Evolutionary conservation across 805 yeast genomes (phyloP).

Genomic region (Lachancea sp.): DNA sequence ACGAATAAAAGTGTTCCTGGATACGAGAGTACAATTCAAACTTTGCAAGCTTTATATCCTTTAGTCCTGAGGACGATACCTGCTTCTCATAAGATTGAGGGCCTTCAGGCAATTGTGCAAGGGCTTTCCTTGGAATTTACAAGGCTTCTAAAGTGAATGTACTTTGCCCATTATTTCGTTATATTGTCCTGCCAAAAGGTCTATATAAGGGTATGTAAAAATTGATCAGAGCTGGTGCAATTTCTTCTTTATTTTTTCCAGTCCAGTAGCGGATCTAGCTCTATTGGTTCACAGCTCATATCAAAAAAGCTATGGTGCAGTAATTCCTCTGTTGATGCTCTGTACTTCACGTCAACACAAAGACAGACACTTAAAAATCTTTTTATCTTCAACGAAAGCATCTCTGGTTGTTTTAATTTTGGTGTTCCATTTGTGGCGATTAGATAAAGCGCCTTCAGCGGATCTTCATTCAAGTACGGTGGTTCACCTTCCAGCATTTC

Average conservation of each 20-base stretch:
- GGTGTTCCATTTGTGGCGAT: constrained; percentile 98
- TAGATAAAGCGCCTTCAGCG: constrained; percentile 84
- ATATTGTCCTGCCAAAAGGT: neutral
- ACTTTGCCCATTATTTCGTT: neutral
- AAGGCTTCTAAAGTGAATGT: constrained; percentile 14
- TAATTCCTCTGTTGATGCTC: constrained; percentile 87
- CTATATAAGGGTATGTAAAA: neutral
- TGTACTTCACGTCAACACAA: constrained; percentile 86
- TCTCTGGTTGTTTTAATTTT: constrained; percentile 83
- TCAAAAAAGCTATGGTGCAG: constrained; percentile 68
- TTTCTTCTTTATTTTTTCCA: constrained; percentile 33
- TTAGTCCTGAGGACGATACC: constrained; percentile 31
- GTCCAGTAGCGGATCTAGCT: constrained; percentile 52
- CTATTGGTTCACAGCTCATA: constrained; percentile 54
- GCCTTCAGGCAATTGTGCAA: constrained; percentile 25
- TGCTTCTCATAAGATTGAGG: constrained; percentile 28
- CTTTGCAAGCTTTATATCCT: constrained; percentile 24
- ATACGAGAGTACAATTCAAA: constrained; percentile 9
- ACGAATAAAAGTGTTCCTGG: constrained; percentile 1
- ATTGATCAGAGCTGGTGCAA: neutral
- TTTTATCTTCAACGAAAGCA: constrained; percentile 67
- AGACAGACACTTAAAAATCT: constrained; percentile 84
- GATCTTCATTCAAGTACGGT: constrained; percentile 94
- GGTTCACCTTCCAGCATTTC: constrained; percentile 99
- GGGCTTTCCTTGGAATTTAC: constrained; percentile 26